Percentiles rank a stretch among this genome's conserved stretches.
Conservation (phyloP, 768 basidiomycete species). For the Lepiota subincarnata region DNA sequence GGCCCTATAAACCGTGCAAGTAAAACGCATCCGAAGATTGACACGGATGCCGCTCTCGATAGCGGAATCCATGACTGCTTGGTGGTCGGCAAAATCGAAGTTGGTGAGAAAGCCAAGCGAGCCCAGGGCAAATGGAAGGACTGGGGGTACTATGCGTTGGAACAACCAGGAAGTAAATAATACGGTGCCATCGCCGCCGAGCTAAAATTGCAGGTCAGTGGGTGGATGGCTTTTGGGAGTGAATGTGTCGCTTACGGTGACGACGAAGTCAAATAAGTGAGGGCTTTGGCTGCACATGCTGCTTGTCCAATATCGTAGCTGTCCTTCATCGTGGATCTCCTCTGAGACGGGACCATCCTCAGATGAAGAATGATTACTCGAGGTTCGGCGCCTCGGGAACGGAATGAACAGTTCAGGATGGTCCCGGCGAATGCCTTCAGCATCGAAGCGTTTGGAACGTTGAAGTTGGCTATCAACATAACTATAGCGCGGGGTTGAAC, state of each 20-base stretch:
- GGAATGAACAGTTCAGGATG: slow-evolving; percentile 87
- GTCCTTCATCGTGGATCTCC: slow-evolving; percentile 67
- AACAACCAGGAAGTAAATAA: slow-evolving; percentile 99
- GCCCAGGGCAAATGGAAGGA: slow-evolving; percentile 94
- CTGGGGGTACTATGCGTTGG: slow-evolving; percentile 97
- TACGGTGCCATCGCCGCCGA: slow-evolving; percentile 97
- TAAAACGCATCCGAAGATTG: slow-evolving; percentile 98
- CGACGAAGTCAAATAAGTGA: slow-evolving; percentile 95
- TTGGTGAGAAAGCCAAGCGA: slow-evolving; percentile 97
- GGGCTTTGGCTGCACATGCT: slow-evolving; percentile 91
- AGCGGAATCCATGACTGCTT: slow-evolving; percentile 78
- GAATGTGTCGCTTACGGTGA: slow-evolving; percentile 64
- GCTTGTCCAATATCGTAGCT: slow-evolving; percentile 95
- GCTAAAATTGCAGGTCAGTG: slow-evolving; percentile 40
- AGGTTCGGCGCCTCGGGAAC: slow-evolving; percentile 67
- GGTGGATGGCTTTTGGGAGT: not conserved
- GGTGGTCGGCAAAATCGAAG: slow-evolving; percentile 88
- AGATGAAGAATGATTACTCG: slow-evolving; percentile 59
- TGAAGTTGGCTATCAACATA: slow-evolving; percentile 94
- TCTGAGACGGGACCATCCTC: slow-evolving; percentile 29
- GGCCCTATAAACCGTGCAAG: slow-evolving; percentile 96
- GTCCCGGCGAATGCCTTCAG: slow-evolving; percentile 78
- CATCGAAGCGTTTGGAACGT: slow-evolving; percentile 90
- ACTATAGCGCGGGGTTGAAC: slow-evolving; percentile 32
- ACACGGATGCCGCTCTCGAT: slow-evolving; percentile 94